Base-by-base conservation (phyloP, 2,329 filamentous ascomycete species). In the Cercospora sesami region DNA sequence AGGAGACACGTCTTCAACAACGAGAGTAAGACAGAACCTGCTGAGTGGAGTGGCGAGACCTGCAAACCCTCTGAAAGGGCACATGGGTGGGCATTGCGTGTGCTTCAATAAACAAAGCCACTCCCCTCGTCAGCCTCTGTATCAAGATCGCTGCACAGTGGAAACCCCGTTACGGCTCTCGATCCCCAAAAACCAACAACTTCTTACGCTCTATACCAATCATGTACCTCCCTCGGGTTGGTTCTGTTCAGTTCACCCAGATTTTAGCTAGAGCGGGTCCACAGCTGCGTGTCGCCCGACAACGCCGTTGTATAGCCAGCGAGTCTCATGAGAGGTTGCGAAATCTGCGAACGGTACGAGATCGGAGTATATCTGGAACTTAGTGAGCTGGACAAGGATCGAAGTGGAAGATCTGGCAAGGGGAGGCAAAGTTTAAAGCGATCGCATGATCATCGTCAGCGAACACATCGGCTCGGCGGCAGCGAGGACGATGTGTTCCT, bases 351-450 rank as follows among this genome's bases (percentile, higher is more conserved):
- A 21, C 14, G 62, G 62, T 58, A 64, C 62, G 62, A 57, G 51
- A 51, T 53, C 62, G 62, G 62, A 58, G 62, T 64, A 64, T 39
- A 39, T 64, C 62, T 64, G 62, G 51, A 26, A 45, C 48, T 39
- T 18, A 42, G 31, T 23, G 51, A 55, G 45, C 21, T 42, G 26
- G 21, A 23, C 62, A 64, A 16, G 62, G 51, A 58, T 53, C 28
- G 16, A 51, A 51, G 51, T 64, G 26, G 21, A 10, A 33, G 51
- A 31, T 26, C 51, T 18, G 39, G 30, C 18, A 10, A 59, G 31
- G 18, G 36, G 33, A 21, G 45, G 21, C 48, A 64, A 36, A 53
- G 33, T 64, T 26, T 62, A 26, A 28, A 7, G 3, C 2, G 16
- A 23, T 48, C 33, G 48, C 48, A 53, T 53, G 48, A 48, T 53